These are phyloP conservation scores for Trichosporon sp. DNA, from an alignment of 1,284 basidiomycete genomes.

Conservation along the genomic window DNA sequence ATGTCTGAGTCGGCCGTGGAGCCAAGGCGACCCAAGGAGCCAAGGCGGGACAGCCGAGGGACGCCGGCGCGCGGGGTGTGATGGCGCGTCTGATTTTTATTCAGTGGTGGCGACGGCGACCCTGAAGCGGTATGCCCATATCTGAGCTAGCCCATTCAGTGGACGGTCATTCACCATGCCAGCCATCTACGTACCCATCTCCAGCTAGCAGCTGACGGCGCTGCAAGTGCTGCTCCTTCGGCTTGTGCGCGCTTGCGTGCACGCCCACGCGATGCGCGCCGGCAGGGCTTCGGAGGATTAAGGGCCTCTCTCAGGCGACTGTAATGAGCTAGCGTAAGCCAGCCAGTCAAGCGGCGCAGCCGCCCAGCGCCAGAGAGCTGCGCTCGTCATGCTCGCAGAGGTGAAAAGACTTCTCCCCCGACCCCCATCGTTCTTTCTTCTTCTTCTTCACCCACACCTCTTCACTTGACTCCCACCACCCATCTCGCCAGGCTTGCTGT, in stretches of 20 bases:
- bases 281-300: background rate
- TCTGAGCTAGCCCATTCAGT: background rate
- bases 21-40: background rate
- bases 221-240: background rate
- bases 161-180: background rate
- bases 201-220: background rate
- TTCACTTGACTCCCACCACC: conserved; percentile 6
- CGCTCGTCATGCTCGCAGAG: background rate
- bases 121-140: background rate
- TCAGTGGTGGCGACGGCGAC: background rate
- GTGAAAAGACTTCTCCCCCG: background rate
- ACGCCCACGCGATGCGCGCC: background rate
- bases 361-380: background rate
- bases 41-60: background rate
- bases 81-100: background rate
- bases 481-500: conserved; percentile 11
- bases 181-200: background rate
- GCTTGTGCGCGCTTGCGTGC: background rate
- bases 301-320: background rate
- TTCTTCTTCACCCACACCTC: background rate
- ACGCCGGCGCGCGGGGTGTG: background rate
- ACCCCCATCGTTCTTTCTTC: background rate
- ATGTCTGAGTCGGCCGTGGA: background rate
- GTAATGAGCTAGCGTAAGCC: background rate
- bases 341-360: background rate